Percentiles rank a stretch among this genome's conserved stretches.
Conservation (phyloP, 768 basidiomycete species). For the Baorangia bicolor region DNA sequence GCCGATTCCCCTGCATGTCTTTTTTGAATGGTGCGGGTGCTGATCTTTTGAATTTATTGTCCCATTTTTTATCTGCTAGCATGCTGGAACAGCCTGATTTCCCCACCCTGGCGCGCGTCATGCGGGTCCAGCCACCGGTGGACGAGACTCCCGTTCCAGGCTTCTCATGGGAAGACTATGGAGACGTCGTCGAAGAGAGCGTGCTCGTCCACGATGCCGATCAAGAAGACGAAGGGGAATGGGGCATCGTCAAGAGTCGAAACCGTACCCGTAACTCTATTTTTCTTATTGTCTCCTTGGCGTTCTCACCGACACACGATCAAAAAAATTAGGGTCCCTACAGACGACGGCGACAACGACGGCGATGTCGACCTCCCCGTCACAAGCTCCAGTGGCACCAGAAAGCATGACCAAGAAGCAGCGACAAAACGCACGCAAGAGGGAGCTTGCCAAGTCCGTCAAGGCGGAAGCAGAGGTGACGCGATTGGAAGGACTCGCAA, state of each 20-base stretch:
- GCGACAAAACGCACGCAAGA: conserved; percentile 61
- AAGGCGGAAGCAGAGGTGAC: conserved; percentile 56
- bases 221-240: conserved; percentile 71
- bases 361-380: conserved; percentile 7
- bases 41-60: conserved; percentile 6
- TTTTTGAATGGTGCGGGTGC: background rate
- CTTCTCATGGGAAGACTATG: conserved; percentile 78
- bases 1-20: background rate
- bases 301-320: background rate
- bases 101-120: conserved; percentile 58
- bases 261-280: conserved; percentile 40
- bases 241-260: conserved; percentile 72
- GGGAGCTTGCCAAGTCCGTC: conserved; percentile 56
- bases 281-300: background rate
- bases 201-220: conserved; percentile 56
- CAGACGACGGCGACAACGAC: conserved; percentile 11
- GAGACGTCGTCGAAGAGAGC: conserved; percentile 49
- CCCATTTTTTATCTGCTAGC: conserved; percentile 35
- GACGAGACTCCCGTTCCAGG: conserved; percentile 60
- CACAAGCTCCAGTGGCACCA: conserved; percentile 33
- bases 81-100: conserved; percentile 62
- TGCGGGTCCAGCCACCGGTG: conserved; percentile 61
- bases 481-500: conserved; percentile 48
- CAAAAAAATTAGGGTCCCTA: conserved; percentile 11
- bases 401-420: conserved; percentile 64